Base-by-base conservation (phyloP, 106 monocot species). In the Apostasia shenzhenica region DNA sequence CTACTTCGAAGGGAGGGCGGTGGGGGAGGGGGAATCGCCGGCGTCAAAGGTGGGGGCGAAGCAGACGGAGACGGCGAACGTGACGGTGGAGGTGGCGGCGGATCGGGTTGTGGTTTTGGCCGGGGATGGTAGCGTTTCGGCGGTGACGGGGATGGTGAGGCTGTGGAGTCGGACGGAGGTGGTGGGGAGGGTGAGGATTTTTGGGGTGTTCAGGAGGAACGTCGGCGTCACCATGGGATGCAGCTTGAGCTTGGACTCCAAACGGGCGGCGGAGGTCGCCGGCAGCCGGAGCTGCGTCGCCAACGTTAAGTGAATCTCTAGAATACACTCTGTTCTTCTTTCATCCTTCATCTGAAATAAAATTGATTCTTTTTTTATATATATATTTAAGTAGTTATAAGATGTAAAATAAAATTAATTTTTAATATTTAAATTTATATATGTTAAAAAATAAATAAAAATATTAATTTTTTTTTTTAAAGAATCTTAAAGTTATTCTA, bases 11-110 rank as follows among this genome's bases (percentile, higher is more conserved):
- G 85, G 74, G 56, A 5, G 55, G 51, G 75, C 62, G 51, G 69
- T 92, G 10, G 88, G 92, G 52, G 78, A 79, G n/a, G 92, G 69
- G 42, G 76, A 83, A 57, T 82, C 76, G 43, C 88, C 83, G 3
- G 48, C 8, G 0, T 85, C 85, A 12, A 37, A 63, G 58, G 81
- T 85, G 4, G 12, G 49, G 47, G 85, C 88, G 41, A 69, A 75
- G 45, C 52, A 74, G 71, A 92, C 92, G 71, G 73, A 40, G 62
- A 45, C 70, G 65, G 77, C 83, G 81, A 92, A 88, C 83, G 77
- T 79, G 75, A 79, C 85, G 54, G 77, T 88, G 43, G 81, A 93
- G 53, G 76, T 93, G 79, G 46, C 86, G 5, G 72, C 65, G 6
- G 85, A 86, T 66, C 66, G 44, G 60, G 56, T 74, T 39, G 59